phyloP scores from a whole-genome alignment of 805 yeast genomes.

The Wickerhamomyces subpelliculosus region DNA sequence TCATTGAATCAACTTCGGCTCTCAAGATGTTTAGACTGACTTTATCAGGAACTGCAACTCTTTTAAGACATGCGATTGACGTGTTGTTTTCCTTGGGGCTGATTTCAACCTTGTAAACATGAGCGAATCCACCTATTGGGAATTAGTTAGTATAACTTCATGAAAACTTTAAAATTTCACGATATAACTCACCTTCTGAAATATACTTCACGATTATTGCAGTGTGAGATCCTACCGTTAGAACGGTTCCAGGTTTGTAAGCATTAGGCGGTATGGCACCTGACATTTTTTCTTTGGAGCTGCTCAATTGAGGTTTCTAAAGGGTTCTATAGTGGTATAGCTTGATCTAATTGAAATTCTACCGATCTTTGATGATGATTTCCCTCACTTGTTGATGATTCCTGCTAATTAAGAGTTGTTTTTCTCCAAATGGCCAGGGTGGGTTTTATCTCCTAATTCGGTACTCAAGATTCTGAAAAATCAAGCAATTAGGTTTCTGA shows the following conservation, averaged over 20 bases:
- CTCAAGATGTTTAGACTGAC: slow-evolving; percentile 72
- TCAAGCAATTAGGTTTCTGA: too few relatives aligned
- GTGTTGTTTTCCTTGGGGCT: slow-evolving; percentile 51
- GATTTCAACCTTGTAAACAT: slow-evolving; percentile 76
- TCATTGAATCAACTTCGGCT: slow-evolving; percentile 98
- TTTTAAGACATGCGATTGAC: slow-evolving; percentile 71
- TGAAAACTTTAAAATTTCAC: too few relatives aligned
- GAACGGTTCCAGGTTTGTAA: slow-evolving; percentile 66
- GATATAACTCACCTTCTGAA: slow-evolving; percentile 49
- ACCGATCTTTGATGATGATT: too few relatives aligned
- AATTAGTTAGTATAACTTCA: not conserved
- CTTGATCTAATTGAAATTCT: too few relatives aligned
- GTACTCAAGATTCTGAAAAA: too few relatives aligned
- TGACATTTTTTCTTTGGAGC: not conserved
- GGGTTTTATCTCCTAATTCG: too few relatives aligned
- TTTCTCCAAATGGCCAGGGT: too few relatives aligned
- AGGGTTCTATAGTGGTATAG: too few relatives aligned
- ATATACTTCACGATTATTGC: slow-evolving; percentile 65
- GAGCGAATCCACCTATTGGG: slow-evolving; percentile 68
- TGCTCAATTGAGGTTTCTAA: not conserved
- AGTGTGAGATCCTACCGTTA: slow-evolving; percentile 79
- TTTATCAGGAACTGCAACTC: slow-evolving; percentile 94
- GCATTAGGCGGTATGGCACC: slow-evolving; percentile 50
- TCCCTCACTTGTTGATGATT: too few relatives aligned
- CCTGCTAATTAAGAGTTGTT: too few relatives aligned